Conservation (phyloP, 148 eudicot genomes). For the Rhododendron griersonianum region DNA sequence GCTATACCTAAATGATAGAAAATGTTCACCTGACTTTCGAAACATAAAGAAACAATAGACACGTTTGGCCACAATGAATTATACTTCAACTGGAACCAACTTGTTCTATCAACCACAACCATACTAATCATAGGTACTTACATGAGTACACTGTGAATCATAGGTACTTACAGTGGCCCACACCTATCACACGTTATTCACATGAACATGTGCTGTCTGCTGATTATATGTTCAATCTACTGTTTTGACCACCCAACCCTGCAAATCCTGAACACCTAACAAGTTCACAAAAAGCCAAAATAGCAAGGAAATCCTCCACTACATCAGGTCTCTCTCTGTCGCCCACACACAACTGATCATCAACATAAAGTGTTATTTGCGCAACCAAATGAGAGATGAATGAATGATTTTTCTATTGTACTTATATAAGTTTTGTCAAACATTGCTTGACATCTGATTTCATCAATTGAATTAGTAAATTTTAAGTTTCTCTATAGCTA, state of each 20-base stretch:
- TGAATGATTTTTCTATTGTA: background rate
- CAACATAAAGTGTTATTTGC: background rate
- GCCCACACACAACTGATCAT: background rate
- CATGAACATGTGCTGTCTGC: background rate
- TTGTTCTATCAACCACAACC: background rate
- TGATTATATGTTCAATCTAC: background rate
- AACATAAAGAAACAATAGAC: background rate
- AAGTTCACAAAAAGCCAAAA: background rate
- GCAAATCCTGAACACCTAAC: background rate
- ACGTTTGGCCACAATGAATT: background rate
- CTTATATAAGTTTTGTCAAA: background rate
- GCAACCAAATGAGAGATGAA: background rate
- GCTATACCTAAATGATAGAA: background rate
- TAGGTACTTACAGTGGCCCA: background rate
- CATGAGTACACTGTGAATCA: background rate
- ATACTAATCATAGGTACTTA: background rate
- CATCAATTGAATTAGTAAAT: background rate
- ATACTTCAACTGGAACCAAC: background rate
- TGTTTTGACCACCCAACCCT: background rate
- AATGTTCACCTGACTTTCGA: background rate
- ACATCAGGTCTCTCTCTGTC: background rate
- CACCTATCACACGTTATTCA: background rate
- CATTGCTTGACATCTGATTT: background rate
- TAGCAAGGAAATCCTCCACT: background rate
- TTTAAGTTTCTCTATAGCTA: background rate